Evolutionary conservation across 2,329 filamentous ascomycete species (phyloP).

Genomic region (Aureobasidium namibiae): DNA sequence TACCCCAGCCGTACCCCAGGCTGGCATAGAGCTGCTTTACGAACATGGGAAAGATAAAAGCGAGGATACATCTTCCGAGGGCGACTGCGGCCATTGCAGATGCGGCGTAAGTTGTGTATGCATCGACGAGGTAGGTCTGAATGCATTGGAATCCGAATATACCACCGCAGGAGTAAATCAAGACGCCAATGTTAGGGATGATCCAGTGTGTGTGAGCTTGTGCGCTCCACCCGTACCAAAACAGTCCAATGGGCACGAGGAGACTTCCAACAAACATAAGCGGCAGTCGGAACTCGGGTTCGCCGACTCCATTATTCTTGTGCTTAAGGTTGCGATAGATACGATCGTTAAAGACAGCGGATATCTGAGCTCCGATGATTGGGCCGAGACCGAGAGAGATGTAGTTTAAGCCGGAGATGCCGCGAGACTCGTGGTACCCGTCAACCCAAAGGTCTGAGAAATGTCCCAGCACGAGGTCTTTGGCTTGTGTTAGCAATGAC

Average conservation of each 20-base stretch:
- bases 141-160: slow-evolving; percentile 14
- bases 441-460: too few relatives aligned
- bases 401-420: too few relatives aligned
- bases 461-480: too few relatives aligned
- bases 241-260: slow-evolving; percentile 25
- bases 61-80: neutral
- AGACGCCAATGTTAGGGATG: slow-evolving; percentile 21
- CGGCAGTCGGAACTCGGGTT: slow-evolving; percentile 19
- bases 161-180: slow-evolving; percentile 16
- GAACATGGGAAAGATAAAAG: slow-evolving; percentile 48
- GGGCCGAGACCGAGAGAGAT: too few relatives aligned
- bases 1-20: slow-evolving; percentile 44
- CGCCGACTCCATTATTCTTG: too few relatives aligned
- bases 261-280: slow-evolving; percentile 18
- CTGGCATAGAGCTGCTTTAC: slow-evolving; percentile 43
- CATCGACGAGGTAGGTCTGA: slow-evolving; percentile 37
- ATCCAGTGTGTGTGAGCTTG: slow-evolving; percentile 31
- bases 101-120: slow-evolving; percentile 10
- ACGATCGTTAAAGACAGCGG: too few relatives aligned
- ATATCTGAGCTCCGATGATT: too few relatives aligned
- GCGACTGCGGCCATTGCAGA: neutral
- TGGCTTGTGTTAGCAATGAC: too few relatives aligned
- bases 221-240: slow-evolving; percentile 40
- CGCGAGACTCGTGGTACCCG: too few relatives aligned
- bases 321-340: too few relatives aligned